Percentiles rank a stretch among this genome's conserved stretches.
Conservation (phyloP, 345 rosid genomes). For the Moringa oleifera region DNA sequence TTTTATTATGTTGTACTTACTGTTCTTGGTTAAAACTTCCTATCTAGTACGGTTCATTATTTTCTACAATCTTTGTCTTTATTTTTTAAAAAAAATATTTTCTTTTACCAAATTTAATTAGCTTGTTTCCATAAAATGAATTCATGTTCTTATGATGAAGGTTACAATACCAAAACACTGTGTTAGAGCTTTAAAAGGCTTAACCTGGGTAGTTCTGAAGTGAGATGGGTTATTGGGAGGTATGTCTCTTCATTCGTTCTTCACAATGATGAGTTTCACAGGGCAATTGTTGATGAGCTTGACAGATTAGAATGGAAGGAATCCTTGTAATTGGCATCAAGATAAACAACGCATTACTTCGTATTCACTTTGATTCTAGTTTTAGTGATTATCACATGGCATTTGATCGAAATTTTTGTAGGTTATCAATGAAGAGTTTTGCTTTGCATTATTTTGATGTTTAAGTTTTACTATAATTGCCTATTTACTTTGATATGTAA, state of each 20-base stretch:
- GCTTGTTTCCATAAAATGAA: background rate
- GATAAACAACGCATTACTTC: too few species aligned
- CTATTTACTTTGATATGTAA: too few species aligned
- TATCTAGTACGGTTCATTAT: too few species aligned
- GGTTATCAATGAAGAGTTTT: too few species aligned
- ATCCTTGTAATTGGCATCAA: too few species aligned
- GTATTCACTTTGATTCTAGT: background rate
- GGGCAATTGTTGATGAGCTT: slow-evolving; percentile 78
- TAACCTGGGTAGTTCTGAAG: slow-evolving; percentile 99
- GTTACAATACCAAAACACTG: slow-evolving; percentile 91
- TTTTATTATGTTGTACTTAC: too few species aligned
- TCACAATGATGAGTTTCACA: slow-evolving; percentile 73
- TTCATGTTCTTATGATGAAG: slow-evolving; percentile 59
- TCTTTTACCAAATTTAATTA: background rate
- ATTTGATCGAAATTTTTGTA: too few species aligned
- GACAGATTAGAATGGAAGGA: slow-evolving; percentile 84
- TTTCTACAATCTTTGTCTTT: too few species aligned
- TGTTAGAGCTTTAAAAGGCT: slow-evolving; percentile 90
- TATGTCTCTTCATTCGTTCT: slow-evolving; percentile 89
- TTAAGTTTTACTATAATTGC: too few species aligned
- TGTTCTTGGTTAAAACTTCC: too few species aligned
- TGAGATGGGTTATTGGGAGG: slow-evolving; percentile 98
- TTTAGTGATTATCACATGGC: too few species aligned
- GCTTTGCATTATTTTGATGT: too few species aligned
- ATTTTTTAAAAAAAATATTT: background rate